phyloP scores from a whole-genome alignment of 768 basidiomycete genomes.

The Galerina marginata region DNA sequence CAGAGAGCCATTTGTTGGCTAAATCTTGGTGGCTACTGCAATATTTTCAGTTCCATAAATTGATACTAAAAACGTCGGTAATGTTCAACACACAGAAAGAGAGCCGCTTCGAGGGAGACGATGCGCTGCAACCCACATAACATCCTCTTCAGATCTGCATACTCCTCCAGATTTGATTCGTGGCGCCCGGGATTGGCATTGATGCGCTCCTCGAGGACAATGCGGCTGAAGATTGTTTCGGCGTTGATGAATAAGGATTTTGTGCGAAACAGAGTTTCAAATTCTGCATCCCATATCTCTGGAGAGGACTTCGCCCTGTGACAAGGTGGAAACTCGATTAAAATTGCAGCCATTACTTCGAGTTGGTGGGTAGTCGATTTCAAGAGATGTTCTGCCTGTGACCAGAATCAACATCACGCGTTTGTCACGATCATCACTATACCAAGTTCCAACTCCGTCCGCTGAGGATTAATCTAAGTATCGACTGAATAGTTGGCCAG shows the following conservation, averaged over 20 bases:
- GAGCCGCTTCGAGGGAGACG: background rate
- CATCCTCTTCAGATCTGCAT: background rate
- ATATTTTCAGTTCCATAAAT: background rate
- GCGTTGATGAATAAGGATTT: background rate
- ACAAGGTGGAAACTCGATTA: background rate
- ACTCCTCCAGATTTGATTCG: background rate
- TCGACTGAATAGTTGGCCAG: too few species aligned
- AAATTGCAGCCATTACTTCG: too few species aligned
- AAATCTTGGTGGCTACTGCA: background rate
- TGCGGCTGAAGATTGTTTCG: background rate
- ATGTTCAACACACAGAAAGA: background rate
- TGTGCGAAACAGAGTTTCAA: background rate
- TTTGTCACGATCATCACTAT: too few species aligned
- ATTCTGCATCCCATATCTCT: background rate
- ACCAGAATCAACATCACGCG: too few species aligned
- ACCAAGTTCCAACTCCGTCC: too few species aligned
- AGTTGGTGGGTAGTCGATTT: too few species aligned
- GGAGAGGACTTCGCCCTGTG: conserved; percentile 3
- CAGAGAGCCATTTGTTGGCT: background rate
- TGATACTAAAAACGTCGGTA: too few species aligned
- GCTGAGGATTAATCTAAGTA: too few species aligned
- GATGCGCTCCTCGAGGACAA: background rate
- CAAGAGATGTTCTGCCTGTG: too few species aligned
- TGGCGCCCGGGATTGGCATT: background rate
- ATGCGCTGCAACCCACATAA: background rate